These are phyloP conservation scores for Cordyceps farinosa DNA, from an alignment of 2,329 filamentous ascomycete species.

Conservation along the genomic window DNA sequence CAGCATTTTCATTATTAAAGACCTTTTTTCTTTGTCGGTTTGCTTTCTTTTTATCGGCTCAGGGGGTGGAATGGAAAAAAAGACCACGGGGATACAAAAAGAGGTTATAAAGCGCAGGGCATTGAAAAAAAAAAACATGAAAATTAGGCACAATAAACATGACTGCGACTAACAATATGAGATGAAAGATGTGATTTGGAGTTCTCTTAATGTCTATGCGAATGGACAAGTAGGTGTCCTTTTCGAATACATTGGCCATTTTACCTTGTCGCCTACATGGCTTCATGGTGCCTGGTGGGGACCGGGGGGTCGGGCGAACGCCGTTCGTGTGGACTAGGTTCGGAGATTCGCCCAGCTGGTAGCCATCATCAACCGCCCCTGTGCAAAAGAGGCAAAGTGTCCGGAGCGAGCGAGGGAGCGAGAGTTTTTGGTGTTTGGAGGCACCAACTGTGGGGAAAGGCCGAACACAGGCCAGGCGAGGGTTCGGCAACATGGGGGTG, in stretches of 20 bases:
- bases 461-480: neutral
- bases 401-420: neutral
- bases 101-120: neutral
- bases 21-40: neutral
- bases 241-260: too few relatives aligned
- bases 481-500: neutral
- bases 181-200: neutral
- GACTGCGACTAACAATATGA: neutral
- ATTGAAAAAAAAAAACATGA: neutral
- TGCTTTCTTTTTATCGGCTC: neutral
- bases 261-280: too few relatives aligned
- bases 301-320: too few relatives aligned
- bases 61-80: neutral
- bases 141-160: neutral
- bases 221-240: too few relatives aligned
- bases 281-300: too few relatives aligned
- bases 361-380: neutral
- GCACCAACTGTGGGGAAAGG: neutral
- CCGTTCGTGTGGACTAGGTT: neutral
- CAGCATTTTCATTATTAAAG: conserved; percentile 8
- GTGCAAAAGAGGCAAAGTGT: neutral
- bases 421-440: neutral
- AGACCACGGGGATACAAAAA: neutral
- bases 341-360: neutral
- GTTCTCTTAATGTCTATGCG: too few relatives aligned